These are phyloP conservation scores for Chytriomyces sp. DNA, from an alignment of 192 early-diverging fungal genomes.

Conservation along the genomic window DNA sequence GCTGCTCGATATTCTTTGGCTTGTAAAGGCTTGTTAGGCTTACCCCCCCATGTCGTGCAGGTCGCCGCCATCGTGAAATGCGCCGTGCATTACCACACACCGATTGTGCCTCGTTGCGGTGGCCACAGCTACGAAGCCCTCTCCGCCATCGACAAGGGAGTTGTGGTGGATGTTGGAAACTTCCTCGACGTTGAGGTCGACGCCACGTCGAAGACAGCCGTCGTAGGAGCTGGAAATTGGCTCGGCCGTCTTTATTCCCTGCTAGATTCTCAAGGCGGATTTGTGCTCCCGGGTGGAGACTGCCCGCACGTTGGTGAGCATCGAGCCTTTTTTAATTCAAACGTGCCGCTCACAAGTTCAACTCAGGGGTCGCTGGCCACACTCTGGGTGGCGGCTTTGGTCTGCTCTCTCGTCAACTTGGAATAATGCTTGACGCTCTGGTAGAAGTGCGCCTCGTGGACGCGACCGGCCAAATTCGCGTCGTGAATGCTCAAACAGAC, in stretches of 20 bases:
- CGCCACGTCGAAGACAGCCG: not conserved
- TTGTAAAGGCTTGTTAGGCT: not conserved
- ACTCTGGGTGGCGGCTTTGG: constrained; percentile 35
- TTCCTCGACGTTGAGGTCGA: constrained; percentile 26
- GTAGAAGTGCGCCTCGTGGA: constrained; percentile 23
- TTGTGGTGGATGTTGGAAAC: constrained; percentile 21
- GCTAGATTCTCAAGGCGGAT: constrained; percentile 7
- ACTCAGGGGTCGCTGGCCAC: constrained; percentile 18
- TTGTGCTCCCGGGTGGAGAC: constrained; percentile 23
- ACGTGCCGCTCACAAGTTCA: too few relatives aligned
- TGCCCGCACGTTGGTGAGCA: constrained; percentile 28
- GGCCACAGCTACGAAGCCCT: constrained; percentile 24
- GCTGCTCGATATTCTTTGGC: not conserved
- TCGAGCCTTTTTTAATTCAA: too few relatives aligned
- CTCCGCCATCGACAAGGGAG: constrained; percentile 6
- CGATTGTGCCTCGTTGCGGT: constrained; percentile 8
- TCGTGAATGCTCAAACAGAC: constrained; percentile 21
- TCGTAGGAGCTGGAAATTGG: constrained; percentile 31
- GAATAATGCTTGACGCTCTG: constrained; percentile 28
- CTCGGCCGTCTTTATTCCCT: constrained; percentile 21
- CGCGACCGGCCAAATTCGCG: constrained; percentile 8
- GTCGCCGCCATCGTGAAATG: constrained; percentile 16
- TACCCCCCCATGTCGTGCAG: too few relatives aligned
- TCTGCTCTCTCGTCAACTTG: constrained; percentile 25
- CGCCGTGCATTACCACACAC: not conserved